Evolutionary conservation across 78 protist species (phyloP).

Genomic region (Speleostelium caveatum): DNA sequence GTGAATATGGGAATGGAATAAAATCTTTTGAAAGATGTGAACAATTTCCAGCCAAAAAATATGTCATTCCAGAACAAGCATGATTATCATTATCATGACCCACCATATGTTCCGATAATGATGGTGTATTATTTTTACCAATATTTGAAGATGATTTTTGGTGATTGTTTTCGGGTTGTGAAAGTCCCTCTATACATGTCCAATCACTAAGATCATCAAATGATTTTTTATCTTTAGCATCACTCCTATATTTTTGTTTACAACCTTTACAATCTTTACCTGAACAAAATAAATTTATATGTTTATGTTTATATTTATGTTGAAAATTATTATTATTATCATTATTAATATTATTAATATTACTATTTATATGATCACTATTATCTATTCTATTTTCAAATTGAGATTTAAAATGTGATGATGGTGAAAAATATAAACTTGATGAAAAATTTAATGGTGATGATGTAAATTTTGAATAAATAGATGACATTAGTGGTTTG

Average conservation of each 20-base stretch:
- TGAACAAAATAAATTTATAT: neutral
- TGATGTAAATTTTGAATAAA: slow-evolving; percentile 25
- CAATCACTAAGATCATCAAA: slow-evolving; percentile 42
- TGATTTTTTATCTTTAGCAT: slow-evolving; percentile 20
- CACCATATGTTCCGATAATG: neutral
- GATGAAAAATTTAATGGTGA: slow-evolving; percentile 22
- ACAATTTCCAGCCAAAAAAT: slow-evolving; percentile 41
- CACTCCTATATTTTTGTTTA: neutral
- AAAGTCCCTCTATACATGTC: slow-evolving; percentile 29
- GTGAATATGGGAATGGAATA: slow-evolving; percentile 38
- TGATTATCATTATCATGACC: neutral
- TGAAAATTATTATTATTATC: neutral
- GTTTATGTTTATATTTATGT: neutral
- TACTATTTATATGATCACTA: too few species aligned
- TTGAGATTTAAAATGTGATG: slow-evolving; percentile 28
- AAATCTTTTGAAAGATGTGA: slow-evolving; percentile 31
- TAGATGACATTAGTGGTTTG: slow-evolving; percentile 31
- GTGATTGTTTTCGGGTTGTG: too few species aligned
- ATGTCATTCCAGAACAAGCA: slow-evolving; percentile 25
- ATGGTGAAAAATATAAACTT: slow-evolving; percentile 34
- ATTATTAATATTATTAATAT: neutral
- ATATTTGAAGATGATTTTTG: too few species aligned
- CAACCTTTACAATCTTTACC: slow-evolving; percentile 12
- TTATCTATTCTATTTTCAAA: neutral
- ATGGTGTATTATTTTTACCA: neutral